phyloP scores from a whole-genome alignment of 257 asterid species.

The Solanum microdontum region DNA sequence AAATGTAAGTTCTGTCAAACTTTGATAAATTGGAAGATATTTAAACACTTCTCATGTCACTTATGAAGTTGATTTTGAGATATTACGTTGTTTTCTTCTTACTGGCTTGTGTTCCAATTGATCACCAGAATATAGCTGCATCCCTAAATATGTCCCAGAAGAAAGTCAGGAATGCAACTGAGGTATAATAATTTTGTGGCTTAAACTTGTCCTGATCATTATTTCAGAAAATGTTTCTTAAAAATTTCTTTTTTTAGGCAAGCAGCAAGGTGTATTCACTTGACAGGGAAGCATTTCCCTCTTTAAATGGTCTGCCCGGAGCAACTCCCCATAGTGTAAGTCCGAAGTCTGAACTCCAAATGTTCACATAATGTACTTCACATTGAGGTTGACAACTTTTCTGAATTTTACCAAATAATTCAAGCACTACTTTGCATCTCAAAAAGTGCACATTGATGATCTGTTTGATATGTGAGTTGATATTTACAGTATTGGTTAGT shows the following conservation, averaged over 20 bases:
- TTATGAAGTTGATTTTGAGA: background rate
- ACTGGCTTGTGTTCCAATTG: constrained; percentile 6
- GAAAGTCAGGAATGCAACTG: constrained; percentile 93
- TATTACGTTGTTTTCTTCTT: background rate
- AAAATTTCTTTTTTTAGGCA: constrained; percentile 39
- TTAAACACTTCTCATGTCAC: background rate
- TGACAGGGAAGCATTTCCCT: constrained; percentile 86
- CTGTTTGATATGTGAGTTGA: background rate
- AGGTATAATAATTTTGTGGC: constrained; percentile 39
- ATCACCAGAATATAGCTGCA: constrained; percentile 77
- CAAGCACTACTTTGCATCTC: background rate
- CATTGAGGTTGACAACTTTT: background rate
- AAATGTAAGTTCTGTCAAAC: constrained; percentile 36
- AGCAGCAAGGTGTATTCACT: constrained; percentile 78
- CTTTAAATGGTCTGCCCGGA: constrained; percentile 81
- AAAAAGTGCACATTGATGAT: background rate
- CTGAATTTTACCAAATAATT: background rate
- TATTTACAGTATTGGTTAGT: background rate
- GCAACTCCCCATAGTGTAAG: constrained; percentile 83
- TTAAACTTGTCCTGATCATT: background rate
- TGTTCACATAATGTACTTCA: background rate
- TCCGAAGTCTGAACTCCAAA: constrained; percentile 8
- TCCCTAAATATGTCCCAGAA: constrained; percentile 72
- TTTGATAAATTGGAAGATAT: background rate
- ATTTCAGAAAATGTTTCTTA: background rate